phyloP scores from a whole-genome alignment of 495 filamentous ascomycete species.

The Neurospora sp. region DNA sequence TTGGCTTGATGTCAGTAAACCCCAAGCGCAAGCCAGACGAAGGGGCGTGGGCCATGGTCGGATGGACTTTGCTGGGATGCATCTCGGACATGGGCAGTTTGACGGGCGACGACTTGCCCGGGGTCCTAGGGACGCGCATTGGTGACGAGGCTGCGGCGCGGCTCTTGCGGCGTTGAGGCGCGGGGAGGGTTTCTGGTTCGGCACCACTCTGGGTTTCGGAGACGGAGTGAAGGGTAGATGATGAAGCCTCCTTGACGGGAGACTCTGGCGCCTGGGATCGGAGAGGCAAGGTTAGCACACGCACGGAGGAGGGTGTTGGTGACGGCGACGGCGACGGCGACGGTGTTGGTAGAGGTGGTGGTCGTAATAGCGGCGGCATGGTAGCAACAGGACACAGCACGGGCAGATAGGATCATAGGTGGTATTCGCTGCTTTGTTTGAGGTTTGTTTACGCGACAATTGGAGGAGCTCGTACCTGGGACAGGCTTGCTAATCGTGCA shows the following conservation, averaged over 20 bases:
- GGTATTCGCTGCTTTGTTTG: not conserved
- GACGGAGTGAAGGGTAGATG: constrained; percentile 31
- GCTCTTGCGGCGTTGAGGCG: constrained; percentile 16
- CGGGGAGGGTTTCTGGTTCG: constrained; percentile 5
- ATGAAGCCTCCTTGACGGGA: constrained; percentile 2
- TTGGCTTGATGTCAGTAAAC: constrained; percentile 49
- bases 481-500: constrained; percentile 36
- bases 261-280: constrained; percentile 11
- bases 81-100: constrained; percentile 59
- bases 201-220: constrained; percentile 30
- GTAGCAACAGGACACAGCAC: not conserved
- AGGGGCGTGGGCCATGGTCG: constrained; percentile 52
- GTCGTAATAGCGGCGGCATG: not conserved
- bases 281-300: constrained; percentile 1
- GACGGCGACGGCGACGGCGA: not conserved
- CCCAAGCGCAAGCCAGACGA: constrained; percentile 59
- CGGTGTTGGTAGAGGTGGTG: not conserved
- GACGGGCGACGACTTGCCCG: constrained; percentile 31
- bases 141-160: constrained; percentile 32
- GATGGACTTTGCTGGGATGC: constrained; percentile 67
- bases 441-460: constrained; percentile 5
- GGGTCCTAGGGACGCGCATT: constrained; percentile 29
- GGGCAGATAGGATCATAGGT: not conserved
- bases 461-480: constrained; percentile 26
- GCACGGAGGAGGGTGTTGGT: constrained; percentile 5